phyloP scores from a whole-genome alignment of 345 rosid species.

The Pugionium cornutum region DNA sequence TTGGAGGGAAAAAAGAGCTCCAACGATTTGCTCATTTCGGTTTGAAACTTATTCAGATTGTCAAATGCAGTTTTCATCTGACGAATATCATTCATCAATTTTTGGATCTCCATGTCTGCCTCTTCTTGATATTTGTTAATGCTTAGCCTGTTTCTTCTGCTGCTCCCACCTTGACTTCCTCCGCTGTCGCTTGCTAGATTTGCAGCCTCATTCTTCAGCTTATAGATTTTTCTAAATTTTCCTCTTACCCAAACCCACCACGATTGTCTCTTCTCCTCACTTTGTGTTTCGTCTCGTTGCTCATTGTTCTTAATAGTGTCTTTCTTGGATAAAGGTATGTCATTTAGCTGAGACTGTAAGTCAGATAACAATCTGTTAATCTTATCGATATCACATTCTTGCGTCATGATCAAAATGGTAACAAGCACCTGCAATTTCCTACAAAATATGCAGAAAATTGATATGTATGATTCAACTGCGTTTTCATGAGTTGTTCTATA shows the following conservation, averaged over 20 bases:
- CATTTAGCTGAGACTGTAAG: not conserved
- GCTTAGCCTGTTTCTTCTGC: not conserved
- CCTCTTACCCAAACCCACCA: not conserved
- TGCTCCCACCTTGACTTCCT: slow-evolving; percentile 31
- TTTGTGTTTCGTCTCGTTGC: not conserved
- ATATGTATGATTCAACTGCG: slow-evolving; percentile 8
- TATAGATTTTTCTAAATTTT: not conserved
- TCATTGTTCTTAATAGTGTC: not conserved
- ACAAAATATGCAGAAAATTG: not conserved
- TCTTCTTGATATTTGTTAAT: not conserved
- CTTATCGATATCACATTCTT: slow-evolving; percentile 5
- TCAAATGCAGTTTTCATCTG: slow-evolving; percentile 30
- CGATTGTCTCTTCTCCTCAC: not conserved
- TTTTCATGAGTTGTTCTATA: slow-evolving; percentile 6
- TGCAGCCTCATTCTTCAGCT: slow-evolving; percentile 10
- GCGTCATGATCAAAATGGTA: slow-evolving; percentile 17
- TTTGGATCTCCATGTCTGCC: slow-evolving; percentile 5
- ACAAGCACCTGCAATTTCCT: not conserved
- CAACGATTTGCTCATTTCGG: not conserved
- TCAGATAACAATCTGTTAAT: not conserved
- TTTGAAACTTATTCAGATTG: slow-evolving; percentile 12
- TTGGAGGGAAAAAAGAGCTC: not conserved
- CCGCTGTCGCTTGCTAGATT: slow-evolving; percentile 14
- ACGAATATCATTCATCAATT: slow-evolving; percentile 24
- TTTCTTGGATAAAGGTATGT: not conserved